Percentiles rank a stretch among this genome's conserved stretches.
Conservation (phyloP, 345 rosid species). For the Geranium rotundifolium region DNA sequence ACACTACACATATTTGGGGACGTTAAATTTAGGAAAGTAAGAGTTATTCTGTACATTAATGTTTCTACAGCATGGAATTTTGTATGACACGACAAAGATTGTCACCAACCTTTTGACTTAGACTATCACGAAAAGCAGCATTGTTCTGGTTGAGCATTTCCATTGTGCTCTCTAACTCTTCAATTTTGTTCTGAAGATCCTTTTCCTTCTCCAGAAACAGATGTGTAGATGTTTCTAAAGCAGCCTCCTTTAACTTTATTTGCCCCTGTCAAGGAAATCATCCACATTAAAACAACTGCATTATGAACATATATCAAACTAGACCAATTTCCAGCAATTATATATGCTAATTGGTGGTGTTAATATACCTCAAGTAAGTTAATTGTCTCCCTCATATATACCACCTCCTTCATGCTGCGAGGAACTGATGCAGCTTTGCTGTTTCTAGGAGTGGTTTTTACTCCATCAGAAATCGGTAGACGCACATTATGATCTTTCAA, state of each 20-base stretch:
- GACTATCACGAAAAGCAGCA: not conserved
- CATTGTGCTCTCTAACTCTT: slow-evolving; percentile 10
- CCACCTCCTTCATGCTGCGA: not conserved
- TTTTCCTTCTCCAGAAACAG: slow-evolving; percentile 9
- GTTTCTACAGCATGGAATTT: too few species aligned
- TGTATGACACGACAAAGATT: not conserved
- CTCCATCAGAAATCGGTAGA: not conserved
- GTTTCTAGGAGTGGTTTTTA: not conserved
- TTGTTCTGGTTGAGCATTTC: slow-evolving; percentile 3
- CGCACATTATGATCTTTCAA: slow-evolving; percentile 6
- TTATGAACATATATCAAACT: not conserved
- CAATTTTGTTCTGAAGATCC: slow-evolving; percentile 7
- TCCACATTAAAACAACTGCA: not conserved
- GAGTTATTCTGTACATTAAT: too few species aligned
- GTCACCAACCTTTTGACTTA: slow-evolving; percentile 15
- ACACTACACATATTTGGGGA: too few species aligned
- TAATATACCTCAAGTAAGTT: not conserved
- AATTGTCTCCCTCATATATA: not conserved
- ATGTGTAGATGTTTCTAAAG: not conserved
- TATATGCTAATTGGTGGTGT: not conserved
- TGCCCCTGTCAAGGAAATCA: slow-evolving; percentile 6
- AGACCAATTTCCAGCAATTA: not conserved
- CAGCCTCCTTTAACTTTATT: slow-evolving; percentile 7
- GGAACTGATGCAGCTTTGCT: not conserved
- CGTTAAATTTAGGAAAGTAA: too few species aligned